These are phyloP conservation scores for Cyberlindnera saturnus DNA, from an alignment of 805 yeast genomes.

Conservation along the genomic window DNA sequence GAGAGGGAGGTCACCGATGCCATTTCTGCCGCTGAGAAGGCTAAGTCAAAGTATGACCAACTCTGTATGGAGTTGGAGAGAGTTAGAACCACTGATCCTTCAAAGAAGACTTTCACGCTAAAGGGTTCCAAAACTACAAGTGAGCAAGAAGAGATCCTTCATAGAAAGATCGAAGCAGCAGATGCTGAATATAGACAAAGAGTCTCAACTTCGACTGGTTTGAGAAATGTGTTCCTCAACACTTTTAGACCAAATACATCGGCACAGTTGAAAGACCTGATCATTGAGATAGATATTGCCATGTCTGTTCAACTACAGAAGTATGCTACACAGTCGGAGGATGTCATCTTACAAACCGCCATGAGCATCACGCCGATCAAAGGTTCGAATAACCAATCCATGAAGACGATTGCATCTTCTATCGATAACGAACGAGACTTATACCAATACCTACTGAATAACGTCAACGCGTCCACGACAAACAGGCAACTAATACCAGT, in stretches of 20 bases:
- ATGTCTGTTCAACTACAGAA: conserved; percentile 82
- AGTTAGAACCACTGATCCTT: conserved; percentile 73
- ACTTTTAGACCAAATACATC: conserved; percentile 75
- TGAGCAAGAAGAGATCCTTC: conserved; percentile 85
- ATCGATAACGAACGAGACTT: conserved; percentile 82
- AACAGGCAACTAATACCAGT: conserved; percentile 52
- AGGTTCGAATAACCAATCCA: conserved; percentile 48
- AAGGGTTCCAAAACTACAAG: conserved; percentile 73
- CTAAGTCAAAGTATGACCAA: conserved; percentile 69
- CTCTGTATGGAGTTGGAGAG: conserved; percentile 84
- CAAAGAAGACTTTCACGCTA: conserved; percentile 74
- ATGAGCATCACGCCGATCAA: conserved; percentile 72
- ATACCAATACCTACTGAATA: conserved; percentile 56
- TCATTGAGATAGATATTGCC: conserved; percentile 86
- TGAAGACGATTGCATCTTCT: conserved; percentile 69
- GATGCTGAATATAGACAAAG: conserved; percentile 81
- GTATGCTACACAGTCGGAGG: conserved; percentile 83
- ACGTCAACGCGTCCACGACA: conserved; percentile 25
- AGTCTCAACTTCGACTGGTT: conserved; percentile 64
- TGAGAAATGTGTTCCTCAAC: conserved; percentile 66
- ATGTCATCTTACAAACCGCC: conserved; percentile 76
- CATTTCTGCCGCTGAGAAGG: conserved; percentile 80
- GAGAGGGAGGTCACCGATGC: conserved; percentile 86
- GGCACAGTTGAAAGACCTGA: conserved; percentile 64
- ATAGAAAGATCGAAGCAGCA: conserved; percentile 72